Conservation (phyloP, 371 early-diverging fungal genomes). For the Batkoa obscura region DNA sequence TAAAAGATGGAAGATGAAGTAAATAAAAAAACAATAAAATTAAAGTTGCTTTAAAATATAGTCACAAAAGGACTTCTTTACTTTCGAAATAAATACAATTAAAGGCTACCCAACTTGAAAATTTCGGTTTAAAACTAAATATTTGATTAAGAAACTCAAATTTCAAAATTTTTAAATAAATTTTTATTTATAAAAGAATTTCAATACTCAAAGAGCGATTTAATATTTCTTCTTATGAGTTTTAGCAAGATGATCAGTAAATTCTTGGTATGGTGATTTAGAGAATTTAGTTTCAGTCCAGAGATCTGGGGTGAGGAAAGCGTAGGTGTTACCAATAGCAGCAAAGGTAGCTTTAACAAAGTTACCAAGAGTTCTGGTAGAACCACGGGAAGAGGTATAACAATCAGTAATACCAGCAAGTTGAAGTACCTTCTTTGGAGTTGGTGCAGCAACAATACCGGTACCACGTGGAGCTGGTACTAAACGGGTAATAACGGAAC, state of each 20-base stretch:
- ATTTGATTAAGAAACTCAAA: no score
- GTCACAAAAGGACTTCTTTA: no score
- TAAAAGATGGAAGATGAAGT: no score
- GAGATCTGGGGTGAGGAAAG: constrained; percentile 93
- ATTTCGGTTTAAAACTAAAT: no score
- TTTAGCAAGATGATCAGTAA: constrained; percentile 68
- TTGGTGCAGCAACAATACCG: constrained; percentile 94
- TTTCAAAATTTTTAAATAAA: no score
- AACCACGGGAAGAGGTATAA: constrained; percentile 92
- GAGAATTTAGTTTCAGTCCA: constrained; percentile 84
- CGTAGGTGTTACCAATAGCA: constrained; percentile 96
- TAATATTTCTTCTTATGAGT: constrained; percentile 3
- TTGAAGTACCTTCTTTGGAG: constrained; percentile 95
- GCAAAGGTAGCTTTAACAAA: constrained; percentile 98
- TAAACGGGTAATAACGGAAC: constrained; percentile 86
- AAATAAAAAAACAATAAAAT: no score
- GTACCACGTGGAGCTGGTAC: constrained; percentile 99
- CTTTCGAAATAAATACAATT: no score
- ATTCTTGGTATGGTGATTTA: constrained; percentile 86
- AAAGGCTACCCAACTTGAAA: no score
- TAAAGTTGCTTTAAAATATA: no score
- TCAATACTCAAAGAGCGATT: no score
- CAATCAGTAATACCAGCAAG: constrained; percentile 98
- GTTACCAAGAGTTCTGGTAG: constrained; percentile 88
- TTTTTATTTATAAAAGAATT: no score